Conservation (phyloP, 1,284 basidiomycete genomes). For the Abortiporus biennis region DNA sequence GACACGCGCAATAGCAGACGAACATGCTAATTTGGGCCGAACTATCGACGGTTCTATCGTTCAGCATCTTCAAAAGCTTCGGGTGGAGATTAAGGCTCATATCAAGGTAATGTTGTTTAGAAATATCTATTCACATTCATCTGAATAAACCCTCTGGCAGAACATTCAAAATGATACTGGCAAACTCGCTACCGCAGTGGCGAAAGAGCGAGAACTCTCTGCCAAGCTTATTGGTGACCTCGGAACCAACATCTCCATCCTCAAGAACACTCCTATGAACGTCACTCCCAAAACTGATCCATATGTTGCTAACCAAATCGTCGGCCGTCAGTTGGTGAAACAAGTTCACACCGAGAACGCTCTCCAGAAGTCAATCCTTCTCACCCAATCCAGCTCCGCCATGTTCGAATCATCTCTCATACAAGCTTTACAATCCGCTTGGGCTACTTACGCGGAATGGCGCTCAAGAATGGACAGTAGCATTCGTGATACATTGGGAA, state of each 20-base stretch:
- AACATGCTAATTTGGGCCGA: slow-evolving; percentile 93
- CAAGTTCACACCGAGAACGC: slow-evolving; percentile 98
- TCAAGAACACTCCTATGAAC: slow-evolving; percentile 94
- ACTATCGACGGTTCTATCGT: slow-evolving; percentile 98
- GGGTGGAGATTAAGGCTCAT: slow-evolving; percentile 95
- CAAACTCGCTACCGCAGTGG: slow-evolving; percentile 90
- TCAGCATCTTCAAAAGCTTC: slow-evolving; percentile 93
- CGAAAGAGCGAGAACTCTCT: slow-evolving; percentile 90
- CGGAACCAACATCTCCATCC: slow-evolving; percentile 79
- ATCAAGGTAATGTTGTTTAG: slow-evolving; percentile 60
- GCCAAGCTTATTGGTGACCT: slow-evolving; percentile 87
- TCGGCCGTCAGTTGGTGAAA: slow-evolving; percentile 84
- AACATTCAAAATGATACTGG: slow-evolving; percentile 99
- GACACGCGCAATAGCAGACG: slow-evolving; percentile 91
- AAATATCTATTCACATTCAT: not conserved
- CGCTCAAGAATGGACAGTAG: slow-evolving; percentile 79
- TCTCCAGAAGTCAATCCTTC: slow-evolving; percentile 97
- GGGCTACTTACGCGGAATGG: slow-evolving; percentile 98
- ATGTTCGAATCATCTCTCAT: slow-evolving; percentile 98
- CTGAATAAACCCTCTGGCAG: slow-evolving; percentile 28
- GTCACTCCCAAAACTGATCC: slow-evolving; percentile 85
- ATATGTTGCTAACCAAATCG: slow-evolving; percentile 78
- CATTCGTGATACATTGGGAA: slow-evolving; percentile 79
- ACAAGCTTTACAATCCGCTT: slow-evolving; percentile 91
- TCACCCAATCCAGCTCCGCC: slow-evolving; percentile 97